A percentile compares a stretch with the other conserved stretches of the same genome.
These are phyloP conservation scores for Microcyclospora pomicola DNA, from an alignment of 2,329 filamentous ascomycete genomes.

Conservation along the genomic window DNA sequence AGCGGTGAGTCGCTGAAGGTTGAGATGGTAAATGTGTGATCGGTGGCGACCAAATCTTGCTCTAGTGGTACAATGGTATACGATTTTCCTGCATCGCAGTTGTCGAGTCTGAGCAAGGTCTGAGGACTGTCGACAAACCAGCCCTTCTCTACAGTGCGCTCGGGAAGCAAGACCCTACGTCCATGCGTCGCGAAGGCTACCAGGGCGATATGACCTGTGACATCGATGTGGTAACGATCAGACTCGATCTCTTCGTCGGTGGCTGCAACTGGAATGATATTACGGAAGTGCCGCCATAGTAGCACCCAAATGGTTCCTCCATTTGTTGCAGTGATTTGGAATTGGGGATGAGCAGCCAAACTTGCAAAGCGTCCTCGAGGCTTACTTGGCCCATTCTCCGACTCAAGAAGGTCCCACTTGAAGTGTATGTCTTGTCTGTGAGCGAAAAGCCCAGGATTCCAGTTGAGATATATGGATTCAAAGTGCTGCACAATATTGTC, in stretches of 20 bases:
- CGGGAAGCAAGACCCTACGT: conserved; percentile 57
- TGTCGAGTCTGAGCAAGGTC: conserved; percentile 64
- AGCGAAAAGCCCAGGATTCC: conserved; percentile 77
- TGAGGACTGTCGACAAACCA: conserved; percentile 93
- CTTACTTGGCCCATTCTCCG: conserved; percentile 17
- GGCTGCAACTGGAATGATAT: conserved; percentile 13
- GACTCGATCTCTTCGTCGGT: conserved; percentile 25
- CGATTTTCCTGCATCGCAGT: conserved; percentile 37
- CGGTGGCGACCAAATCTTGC: conserved; percentile 57
- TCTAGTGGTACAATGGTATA: conserved; percentile 62
- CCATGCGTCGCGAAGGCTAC: conserved; percentile 64
- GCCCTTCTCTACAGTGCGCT: conserved; percentile 56
- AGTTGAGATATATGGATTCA: conserved; percentile 92
- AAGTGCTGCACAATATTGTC: conserved; percentile 84
- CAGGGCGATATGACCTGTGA: conserved; percentile 70
- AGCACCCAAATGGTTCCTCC: conserved; percentile 67
- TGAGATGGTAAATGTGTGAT: conserved; percentile 77
- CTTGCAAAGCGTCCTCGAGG: conserved; percentile 55
- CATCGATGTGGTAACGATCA: conserved; percentile 27
- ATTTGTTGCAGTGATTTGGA: conserved; percentile 37
- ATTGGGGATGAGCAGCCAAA: conserved; percentile 52
- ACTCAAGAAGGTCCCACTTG: conserved; percentile 51
- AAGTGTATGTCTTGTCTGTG: conserved; percentile 84
- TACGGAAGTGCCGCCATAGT: conserved; percentile 64
- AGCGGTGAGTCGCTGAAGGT: conserved; percentile 58